phyloP scores from a whole-genome alignment of 1,284 basidiomycete species.

The Puccinia coronata region DNA sequence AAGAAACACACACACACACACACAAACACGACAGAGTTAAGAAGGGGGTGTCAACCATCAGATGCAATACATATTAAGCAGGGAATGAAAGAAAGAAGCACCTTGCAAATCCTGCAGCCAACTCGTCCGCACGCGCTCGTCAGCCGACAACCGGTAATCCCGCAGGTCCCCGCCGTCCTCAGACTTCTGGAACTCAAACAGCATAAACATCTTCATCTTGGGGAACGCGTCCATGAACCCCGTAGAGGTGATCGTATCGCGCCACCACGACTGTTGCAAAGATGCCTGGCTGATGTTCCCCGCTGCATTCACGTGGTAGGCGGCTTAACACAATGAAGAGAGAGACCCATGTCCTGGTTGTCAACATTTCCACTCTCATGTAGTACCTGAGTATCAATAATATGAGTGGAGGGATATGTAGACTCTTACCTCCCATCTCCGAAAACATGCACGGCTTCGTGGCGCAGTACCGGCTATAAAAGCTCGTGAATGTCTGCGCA shows the following conservation, averaged over 20 bases:
- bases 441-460: conserved; percentile 37
- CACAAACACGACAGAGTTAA: too few relatives aligned
- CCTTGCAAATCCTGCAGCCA: conserved; percentile 15
- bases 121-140: not conserved
- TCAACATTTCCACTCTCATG: too few relatives aligned
- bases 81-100: not conserved
- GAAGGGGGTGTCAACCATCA: not conserved
- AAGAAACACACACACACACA: too few relatives aligned
- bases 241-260: conserved; percentile 46
- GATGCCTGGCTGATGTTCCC: not conserved
- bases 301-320: not conserved
- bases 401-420: too few relatives aligned
- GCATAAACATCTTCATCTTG: conserved; percentile 50
- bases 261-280: conserved; percentile 43
- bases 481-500: not conserved
- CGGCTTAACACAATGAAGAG: too few relatives aligned
- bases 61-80: not conserved
- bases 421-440: conserved; percentile 37
- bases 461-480: conserved; percentile 16
- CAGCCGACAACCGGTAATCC: conserved; percentile 19
- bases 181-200: conserved; percentile 49
- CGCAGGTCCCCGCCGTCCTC: conserved; percentile 47
- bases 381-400: too few relatives aligned
- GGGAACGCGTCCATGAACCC: conserved; percentile 48
- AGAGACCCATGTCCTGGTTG: too few relatives aligned